Base-by-base conservation (phyloP, 2,329 filamentous ascomycete species). In the Ascochyta fabae region DNA sequence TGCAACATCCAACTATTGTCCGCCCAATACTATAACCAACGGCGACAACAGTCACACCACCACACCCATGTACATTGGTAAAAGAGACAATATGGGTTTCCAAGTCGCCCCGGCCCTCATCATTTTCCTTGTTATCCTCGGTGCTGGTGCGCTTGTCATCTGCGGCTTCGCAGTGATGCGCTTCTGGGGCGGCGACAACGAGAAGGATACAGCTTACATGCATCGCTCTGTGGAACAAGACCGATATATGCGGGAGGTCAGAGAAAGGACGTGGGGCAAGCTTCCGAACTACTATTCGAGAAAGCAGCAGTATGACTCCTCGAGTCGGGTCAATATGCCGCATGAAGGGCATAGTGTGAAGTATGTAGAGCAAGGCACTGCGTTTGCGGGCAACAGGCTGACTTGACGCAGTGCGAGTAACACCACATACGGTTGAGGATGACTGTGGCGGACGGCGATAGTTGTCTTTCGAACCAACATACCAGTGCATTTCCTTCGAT, bases 211-310 rank as follows among this genome's bases (percentile, higher is more conserved):
- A 1, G 29, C 19, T 6, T 56, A 39, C 26, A 50, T 43, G 43
- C 47, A 56, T 3, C 56, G 68, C 22, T 55, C 60, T 2, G 58
- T 61, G 15, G 67, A 66, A 27, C 71, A 74, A 45, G 64, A 69
- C n/a, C 61, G 63, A n/a, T 74, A 74, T 15, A 74, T 74, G 71
- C 47, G 65, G 13, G 65, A 73, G 43, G 69, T 73, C 4, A 49
- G 71, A 26, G 64, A 66, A 26, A 53, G 70, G 46, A 68, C 62
- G 40, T 58, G 68, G 59, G 52, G 51, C 47, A 65, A 50, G 22
- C 40, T 68, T 10, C 59, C 59, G 2, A 24, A 40, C 2, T 56
- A 56, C 38, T 48, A 47, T 22, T 6, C 48, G 15, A 24, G 10
- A 3, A 49, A 35, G 31, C 29, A 54, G 13, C 35, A 56, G 1